Evolutionary conservation across 768 basidiomycete species (phyloP).

Genomic region (Basidioascus undulatus): DNA sequence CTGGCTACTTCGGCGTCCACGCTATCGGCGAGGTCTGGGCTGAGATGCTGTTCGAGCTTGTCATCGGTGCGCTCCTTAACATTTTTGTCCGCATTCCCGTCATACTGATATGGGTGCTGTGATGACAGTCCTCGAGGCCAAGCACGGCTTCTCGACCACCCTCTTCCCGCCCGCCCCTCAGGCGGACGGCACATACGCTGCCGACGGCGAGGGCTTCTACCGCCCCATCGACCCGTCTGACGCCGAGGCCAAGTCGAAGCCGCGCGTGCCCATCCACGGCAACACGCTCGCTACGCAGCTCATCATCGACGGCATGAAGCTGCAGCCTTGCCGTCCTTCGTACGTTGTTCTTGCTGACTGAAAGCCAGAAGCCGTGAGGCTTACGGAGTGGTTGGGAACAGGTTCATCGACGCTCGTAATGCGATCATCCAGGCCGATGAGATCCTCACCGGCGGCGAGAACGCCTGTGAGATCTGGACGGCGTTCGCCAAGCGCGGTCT

Average conservation of each 20-base stretch:
- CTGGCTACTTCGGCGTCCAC: constrained; percentile 55
- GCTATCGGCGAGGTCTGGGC: constrained; percentile 83
- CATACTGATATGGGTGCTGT: too few species aligned
- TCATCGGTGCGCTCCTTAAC: constrained; percentile 15
- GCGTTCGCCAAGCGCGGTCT: constrained; percentile 64
- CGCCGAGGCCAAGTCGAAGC: constrained; percentile 24
- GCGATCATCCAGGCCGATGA: constrained; percentile 81
- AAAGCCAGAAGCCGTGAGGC: background rate
- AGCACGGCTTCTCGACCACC: constrained; percentile 44
- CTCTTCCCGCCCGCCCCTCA: constrained; percentile 2
- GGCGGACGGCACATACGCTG: constrained; percentile 7
- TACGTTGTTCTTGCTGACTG: background rate
- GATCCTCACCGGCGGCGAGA: constrained; percentile 75
- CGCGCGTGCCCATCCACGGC: constrained; percentile 1
- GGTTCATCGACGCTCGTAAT: constrained; percentile 68
- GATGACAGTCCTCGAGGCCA: too few species aligned
- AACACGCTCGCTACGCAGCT: constrained; percentile 24
- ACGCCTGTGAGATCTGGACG: constrained; percentile 64
- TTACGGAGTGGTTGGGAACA: too few species aligned
- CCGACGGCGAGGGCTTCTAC: constrained; percentile 42
- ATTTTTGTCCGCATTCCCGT: background rate
- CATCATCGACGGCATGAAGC: constrained; percentile 77
- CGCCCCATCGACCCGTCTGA: constrained; percentile 44
- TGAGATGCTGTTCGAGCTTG: constrained; percentile 19
- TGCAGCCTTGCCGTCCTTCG: constrained; percentile 64